Conservation (phyloP, 108 stramenopile species). For the Fragilariopsis cylindrus region DNA sequence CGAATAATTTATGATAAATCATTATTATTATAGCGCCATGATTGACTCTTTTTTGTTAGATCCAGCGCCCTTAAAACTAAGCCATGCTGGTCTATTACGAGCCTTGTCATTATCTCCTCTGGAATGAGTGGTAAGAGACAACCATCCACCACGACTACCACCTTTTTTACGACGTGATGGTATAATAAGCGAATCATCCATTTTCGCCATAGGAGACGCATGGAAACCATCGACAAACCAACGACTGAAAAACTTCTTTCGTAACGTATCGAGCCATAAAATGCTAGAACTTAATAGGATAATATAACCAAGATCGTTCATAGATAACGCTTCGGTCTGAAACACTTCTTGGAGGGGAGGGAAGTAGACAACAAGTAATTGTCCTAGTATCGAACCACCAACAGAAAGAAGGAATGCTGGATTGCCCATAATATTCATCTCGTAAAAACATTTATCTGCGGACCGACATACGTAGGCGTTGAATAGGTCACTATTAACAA, state of each 20-base stretch:
- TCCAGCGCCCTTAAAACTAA: not conserved
- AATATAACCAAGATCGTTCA: slow-evolving; percentile 77
- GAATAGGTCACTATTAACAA: slow-evolving; percentile 95
- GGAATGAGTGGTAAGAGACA: too few species aligned
- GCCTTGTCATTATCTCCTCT: too few species aligned
- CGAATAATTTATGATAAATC: too few species aligned
- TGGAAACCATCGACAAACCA: slow-evolving; percentile 71
- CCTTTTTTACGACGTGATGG: too few species aligned
- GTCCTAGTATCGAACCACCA: slow-evolving; percentile 82
- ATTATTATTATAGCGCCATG: not conserved
- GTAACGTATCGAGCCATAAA: slow-evolving; percentile 80
- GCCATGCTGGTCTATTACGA: too few species aligned
- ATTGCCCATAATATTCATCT: slow-evolving; percentile 80
- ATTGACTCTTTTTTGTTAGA: slow-evolving; percentile 3
- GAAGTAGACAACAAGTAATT: slow-evolving; percentile 90
- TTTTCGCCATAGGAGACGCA: slow-evolving; percentile 38
- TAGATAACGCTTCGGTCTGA: slow-evolving; percentile 90
- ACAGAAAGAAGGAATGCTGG: slow-evolving; percentile 89
- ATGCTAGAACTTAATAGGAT: slow-evolving; percentile 78
- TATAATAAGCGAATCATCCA: slow-evolving; percentile 20
- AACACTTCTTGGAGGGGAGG: slow-evolving; percentile 91
- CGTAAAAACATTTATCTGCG: slow-evolving; percentile 74
- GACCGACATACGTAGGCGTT: slow-evolving; percentile 95
- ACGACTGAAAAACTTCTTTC: slow-evolving; percentile 84
- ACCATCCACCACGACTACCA: too few species aligned